Evolutionary conservation across 2,329 filamentous ascomycete genomes (phyloP).

Genomic region (Grosmannia clavigera): DNA sequence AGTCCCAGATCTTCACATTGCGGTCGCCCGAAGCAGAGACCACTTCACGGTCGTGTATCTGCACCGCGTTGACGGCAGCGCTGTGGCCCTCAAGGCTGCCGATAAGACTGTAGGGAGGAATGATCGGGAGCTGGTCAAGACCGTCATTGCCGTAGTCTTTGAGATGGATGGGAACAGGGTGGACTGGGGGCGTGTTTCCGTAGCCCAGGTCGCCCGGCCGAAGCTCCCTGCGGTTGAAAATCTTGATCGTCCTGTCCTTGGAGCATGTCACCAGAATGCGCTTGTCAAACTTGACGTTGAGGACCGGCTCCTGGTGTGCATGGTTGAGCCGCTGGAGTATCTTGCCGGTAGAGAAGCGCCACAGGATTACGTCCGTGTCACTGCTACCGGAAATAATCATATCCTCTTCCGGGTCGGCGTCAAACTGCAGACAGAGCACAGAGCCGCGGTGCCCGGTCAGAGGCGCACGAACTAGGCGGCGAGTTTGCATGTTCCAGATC

Average conservation of each 20-base stretch:
- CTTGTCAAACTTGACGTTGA: constrained; percentile 87
- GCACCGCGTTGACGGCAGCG: constrained; percentile 92
- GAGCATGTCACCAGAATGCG: constrained; percentile 91
- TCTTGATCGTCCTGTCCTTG: constrained; percentile 93
- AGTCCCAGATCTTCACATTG: constrained; percentile 89
- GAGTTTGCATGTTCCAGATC: constrained; percentile 79
- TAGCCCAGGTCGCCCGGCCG: constrained; percentile 47
- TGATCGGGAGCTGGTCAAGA: constrained; percentile 37
- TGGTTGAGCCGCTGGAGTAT: constrained; percentile 61
- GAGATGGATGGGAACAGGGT: constrained; percentile 38
- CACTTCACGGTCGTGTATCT: constrained; percentile 73
- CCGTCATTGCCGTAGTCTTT: constrained; percentile 42
- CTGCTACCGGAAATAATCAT: constrained; percentile 92
- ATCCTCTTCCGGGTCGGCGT: constrained; percentile 75
- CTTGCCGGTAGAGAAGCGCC: constrained; percentile 85
- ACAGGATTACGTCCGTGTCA: constrained; percentile 80
- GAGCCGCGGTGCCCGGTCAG: constrained; percentile 70
- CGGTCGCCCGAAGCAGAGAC: constrained; percentile 93
- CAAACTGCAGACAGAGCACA: constrained; percentile 90
- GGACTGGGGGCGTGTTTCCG: constrained; percentile 36
- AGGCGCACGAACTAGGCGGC: constrained; percentile 62
- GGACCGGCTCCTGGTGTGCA: constrained; percentile 79
- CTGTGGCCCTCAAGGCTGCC: constrained; percentile 71
- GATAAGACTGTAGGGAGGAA: constrained; percentile 61
- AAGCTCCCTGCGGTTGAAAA: constrained; percentile 76